Conservation (phyloP, 1,139 yeast genomes). For the Kurtzmaniella quercitrusa region DNA sequence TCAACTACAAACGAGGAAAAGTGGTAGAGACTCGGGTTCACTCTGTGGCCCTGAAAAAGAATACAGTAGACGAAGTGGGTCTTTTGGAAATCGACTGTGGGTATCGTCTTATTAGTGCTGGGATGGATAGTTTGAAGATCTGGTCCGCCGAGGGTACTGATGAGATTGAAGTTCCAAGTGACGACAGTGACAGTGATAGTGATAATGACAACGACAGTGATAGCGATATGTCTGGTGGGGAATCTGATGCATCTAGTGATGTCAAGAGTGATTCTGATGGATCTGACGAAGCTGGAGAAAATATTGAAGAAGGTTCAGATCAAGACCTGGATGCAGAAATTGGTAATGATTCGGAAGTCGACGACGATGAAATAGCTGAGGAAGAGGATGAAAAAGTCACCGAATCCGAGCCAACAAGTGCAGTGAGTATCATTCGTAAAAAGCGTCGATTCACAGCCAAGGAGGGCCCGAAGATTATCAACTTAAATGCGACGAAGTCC, state of each 20-base stretch:
- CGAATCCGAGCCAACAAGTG: slow-evolving; percentile 8
- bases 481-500: slow-evolving; percentile 14
- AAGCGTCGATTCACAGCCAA: slow-evolving; percentile 13
- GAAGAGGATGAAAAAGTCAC: slow-evolving; percentile 12
- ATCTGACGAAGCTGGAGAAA: slow-evolving; percentile 12
- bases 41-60: slow-evolving; percentile 41
- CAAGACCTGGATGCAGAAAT: too few relatives aligned
- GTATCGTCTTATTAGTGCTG: slow-evolving; percentile 74
- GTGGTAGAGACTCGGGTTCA: slow-evolving; percentile 67
- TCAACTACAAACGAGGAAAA: slow-evolving; percentile 62
- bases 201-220: slow-evolving; percentile 13
- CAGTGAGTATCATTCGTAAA: slow-evolving; percentile 11
- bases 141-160: slow-evolving; percentile 48
- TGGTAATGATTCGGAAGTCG: slow-evolving; percentile 11
- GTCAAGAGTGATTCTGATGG: slow-evolving; percentile 12
- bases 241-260: slow-evolving; percentile 8
- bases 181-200: slow-evolving; percentile 19
- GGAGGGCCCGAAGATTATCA: slow-evolving; percentile 14
- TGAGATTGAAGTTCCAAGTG: slow-evolving; percentile 9
- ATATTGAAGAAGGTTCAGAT: too few relatives aligned
- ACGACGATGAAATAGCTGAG: slow-evolving; percentile 12
- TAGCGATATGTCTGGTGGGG: slow-evolving; percentile 12
- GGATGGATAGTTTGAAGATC: slow-evolving; percentile 73
- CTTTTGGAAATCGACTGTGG: slow-evolving; percentile 74
- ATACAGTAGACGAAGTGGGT: slow-evolving; percentile 56